Evolutionary conservation across 73 alveolate genomes (phyloP), one percentile per base, ranked within the genome.

Genomic region (Paramecium tetraurelia): DNA sequence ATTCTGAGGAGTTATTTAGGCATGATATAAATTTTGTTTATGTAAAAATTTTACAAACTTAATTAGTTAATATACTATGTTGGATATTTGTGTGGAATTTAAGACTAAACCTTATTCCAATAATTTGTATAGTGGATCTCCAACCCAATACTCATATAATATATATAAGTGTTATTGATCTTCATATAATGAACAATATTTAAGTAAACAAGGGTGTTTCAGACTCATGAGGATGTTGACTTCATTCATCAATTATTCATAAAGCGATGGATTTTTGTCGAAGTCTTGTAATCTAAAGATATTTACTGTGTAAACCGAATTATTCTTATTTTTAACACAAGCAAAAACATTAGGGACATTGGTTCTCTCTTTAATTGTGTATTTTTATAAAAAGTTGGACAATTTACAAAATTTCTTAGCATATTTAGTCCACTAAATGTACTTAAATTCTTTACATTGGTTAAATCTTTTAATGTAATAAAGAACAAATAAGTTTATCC

Each of bases 211-310:
- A 20, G 89, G 89, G 22, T 76, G 89, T 1, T 76, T 76, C 7
- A 76, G 11, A 76, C 89, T 76, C 89, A 76, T 76, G 4, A 76
- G 20, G 10, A 76, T 76, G 48, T 76, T 76, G 3, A 76, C 41
- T 76, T 76, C 89, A 76, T 76, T 76, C 89, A 76, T 76, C 7
- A 76, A 43, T 43, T 77, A 43, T 46, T 77, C 89, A 77, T 41
- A 41, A 41, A 1, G 41, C 5, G 43, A 77, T n/a, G 89, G 75
- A 46, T 40, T 77, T 59, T 77, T 77, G 1, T 76, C 75, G 8
- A 77, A 46, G 46, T 77, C 89, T 43, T 29, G 18, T 41, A 41
- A 43, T 31, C 71, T 40, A 46, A 43, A 77, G 22, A 77, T 77
- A 21, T 41, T 21, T 7, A 77, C 89, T 29, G 89, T 77, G 8